These are phyloP conservation scores for Tolypocladium capitatum DNA, from an alignment of 2,329 filamentous ascomycete species.

Conservation along the genomic window DNA sequence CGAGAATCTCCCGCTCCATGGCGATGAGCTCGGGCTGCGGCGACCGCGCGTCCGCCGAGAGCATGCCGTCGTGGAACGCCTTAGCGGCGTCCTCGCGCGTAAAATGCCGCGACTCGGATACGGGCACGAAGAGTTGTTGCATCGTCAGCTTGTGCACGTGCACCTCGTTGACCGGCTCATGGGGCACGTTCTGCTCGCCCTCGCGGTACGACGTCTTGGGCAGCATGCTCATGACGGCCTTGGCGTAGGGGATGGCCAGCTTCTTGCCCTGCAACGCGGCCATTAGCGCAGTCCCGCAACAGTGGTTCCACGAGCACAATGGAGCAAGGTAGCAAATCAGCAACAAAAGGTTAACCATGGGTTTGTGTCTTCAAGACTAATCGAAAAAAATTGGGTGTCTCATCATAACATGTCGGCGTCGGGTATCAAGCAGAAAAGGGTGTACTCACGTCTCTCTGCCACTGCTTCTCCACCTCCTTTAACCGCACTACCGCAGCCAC, in stretches of 20 bases:
- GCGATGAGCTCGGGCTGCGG: conserved; percentile 48
- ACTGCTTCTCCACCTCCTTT: conserved; percentile 74
- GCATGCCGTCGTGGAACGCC: conserved; percentile 47
- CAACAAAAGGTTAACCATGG: conserved; percentile 59
- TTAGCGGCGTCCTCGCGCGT: conserved; percentile 53
- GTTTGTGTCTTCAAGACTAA: conserved; percentile 97
- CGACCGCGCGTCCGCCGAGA: conserved; percentile 47
- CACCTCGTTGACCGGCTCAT: conserved; percentile 52
- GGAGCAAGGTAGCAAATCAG: conserved; percentile 8
- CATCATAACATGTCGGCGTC: conserved; percentile 42
- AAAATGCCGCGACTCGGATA: conserved; percentile 48
- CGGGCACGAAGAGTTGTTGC: conserved; percentile 52
- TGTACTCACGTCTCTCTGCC: conserved; percentile 57
- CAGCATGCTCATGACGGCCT: conserved; percentile 67
- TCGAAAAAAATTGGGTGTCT: conserved; percentile 65
- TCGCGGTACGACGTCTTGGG: conserved; percentile 50
- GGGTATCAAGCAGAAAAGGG: conserved; percentile 5
- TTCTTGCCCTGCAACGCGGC: conserved; percentile 50
- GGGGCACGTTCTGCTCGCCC: conserved; percentile 31
- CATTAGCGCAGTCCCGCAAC: conserved; percentile 1
- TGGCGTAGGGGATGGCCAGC: conserved; percentile 63
- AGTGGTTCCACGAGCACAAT: background rate
- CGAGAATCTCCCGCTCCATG: conserved; percentile 34
- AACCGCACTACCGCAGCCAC: conserved; percentile 76
- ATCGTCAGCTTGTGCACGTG: conserved; percentile 47